These are phyloP conservation scores for Pterula multifida DNA, from an alignment of 1,284 basidiomycete species.

Conservation along the genomic window DNA sequence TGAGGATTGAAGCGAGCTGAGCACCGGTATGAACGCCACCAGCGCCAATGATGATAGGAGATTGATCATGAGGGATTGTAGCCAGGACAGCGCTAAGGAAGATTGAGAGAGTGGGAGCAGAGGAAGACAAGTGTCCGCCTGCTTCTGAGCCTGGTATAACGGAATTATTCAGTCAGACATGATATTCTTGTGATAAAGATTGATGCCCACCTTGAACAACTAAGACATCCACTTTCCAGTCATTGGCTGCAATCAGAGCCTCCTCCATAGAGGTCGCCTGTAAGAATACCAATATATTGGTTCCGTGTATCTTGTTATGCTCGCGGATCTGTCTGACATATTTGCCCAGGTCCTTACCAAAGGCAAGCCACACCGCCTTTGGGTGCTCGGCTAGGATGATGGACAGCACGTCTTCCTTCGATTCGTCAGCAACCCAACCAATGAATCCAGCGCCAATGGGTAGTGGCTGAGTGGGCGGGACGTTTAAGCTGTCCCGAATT, in stretches of 20 bases:
- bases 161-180: no score
- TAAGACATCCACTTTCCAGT: conserved; percentile 24
- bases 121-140: conserved; percentile 45
- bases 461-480: conserved; percentile 12
- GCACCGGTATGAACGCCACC: conserved; percentile 41
- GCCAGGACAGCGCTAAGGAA: conserved; percentile 35
- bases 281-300: conserved; percentile 22
- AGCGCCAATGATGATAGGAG: conserved; percentile 37
- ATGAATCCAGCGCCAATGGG: conserved; percentile 20
- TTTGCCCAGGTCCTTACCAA: conserved; percentile 19
- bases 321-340: conserved; percentile 18
- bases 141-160: conserved; percentile 38
- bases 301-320: conserved; percentile 15
- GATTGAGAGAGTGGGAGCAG: conserved; percentile 35
- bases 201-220: conserved; percentile 22
- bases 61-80: conserved; percentile 19
- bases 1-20: conserved; percentile 52
- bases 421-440: conserved; percentile 20
- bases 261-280: conserved; percentile 22
- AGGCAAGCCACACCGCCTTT: conserved; percentile 19
- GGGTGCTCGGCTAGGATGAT: conserved; percentile 17
- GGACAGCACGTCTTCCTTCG: conserved; percentile 17
- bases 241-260: conserved; percentile 17
- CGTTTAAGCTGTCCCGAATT: conserved; percentile 11
- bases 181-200: no score